Percentiles rank a stretch among this genome's conserved stretches.
Conservation (phyloP, 306 rosid genomes). For the Delonix regia region DNA sequence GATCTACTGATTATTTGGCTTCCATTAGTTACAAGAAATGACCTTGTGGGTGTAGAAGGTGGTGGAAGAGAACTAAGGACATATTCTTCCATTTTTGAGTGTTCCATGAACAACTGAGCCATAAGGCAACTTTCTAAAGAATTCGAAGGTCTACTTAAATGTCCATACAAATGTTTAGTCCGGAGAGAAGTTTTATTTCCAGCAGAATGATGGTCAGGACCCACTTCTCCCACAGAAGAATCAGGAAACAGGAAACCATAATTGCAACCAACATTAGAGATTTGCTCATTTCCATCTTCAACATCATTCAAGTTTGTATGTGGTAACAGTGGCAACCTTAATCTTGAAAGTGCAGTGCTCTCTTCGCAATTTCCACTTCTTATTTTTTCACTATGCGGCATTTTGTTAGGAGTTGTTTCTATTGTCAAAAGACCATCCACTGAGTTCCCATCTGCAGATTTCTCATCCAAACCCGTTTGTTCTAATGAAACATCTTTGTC, state of each 20-base stretch:
- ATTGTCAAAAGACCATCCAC: conserved; percentile 38
- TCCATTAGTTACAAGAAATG: conserved; percentile 55
- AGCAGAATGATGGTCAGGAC: conserved; percentile 36
- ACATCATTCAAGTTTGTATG: conserved; percentile 26
- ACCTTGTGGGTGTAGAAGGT: conserved; percentile 46
- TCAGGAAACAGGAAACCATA: conserved; percentile 32
- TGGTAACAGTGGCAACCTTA: conserved; percentile 32
- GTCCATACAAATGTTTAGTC: conserved; percentile 39
- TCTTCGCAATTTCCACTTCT: conserved; percentile 27
- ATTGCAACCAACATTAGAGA: conserved; percentile 34
- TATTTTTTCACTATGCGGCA: conserved; percentile 37
- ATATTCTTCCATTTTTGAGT: conserved; percentile 49
- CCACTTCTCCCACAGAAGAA: conserved; percentile 39
- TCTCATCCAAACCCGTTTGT: conserved; percentile 31
- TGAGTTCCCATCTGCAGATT: conserved; percentile 10
- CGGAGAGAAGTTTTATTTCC: conserved; percentile 49
- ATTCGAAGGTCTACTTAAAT: conserved; percentile 47
- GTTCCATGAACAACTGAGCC: conserved; percentile 72
- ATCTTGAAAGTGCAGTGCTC: conserved; percentile 45
- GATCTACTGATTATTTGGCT: conserved; percentile 47
- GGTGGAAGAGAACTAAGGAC: conserved; percentile 46
- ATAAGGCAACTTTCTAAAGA: conserved; percentile 81
- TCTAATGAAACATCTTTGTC: conserved; percentile 33
- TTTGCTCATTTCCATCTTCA: conserved; percentile 41
- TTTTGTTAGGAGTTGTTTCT: conserved; percentile 45